phyloP scores from a whole-genome alignment of 1,284 basidiomycete genomes.

The Ceratobasidium papillatum region DNA sequence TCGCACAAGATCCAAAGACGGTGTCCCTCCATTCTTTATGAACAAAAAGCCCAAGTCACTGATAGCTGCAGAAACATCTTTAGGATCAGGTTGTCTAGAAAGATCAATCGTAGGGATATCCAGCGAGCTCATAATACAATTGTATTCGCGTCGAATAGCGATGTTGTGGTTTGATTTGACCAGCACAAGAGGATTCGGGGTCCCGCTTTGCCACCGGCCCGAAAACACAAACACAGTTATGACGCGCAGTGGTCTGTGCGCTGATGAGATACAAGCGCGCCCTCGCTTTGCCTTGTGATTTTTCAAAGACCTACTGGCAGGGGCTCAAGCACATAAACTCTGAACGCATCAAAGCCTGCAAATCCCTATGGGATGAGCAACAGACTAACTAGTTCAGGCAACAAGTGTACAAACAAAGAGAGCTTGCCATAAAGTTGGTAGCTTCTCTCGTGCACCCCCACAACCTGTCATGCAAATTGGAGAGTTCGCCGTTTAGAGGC shows the following conservation, averaged over 20 bases:
- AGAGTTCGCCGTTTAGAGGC: not conserved
- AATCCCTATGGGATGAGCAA: not conserved
- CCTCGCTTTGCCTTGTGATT: too few species aligned
- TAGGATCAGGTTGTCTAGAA: conserved; percentile 24
- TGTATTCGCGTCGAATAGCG: not conserved
- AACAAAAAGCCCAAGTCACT: conserved; percentile 42
- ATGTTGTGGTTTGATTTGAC: not conserved
- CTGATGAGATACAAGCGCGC: conserved; percentile 10
- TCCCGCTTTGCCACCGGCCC: not conserved
- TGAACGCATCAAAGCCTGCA: too few species aligned
- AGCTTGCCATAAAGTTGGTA: not conserved
- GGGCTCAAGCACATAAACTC: too few species aligned
- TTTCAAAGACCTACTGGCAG: too few species aligned
- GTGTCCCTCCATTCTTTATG: conserved; percentile 31
- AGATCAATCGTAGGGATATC: conserved; percentile 42
- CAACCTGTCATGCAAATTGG: not conserved
- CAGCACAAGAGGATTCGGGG: conserved; percentile 3
- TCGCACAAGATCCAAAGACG: conserved; percentile 29
- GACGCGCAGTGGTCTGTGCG: conserved; percentile 31
- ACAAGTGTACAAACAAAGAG: not conserved
- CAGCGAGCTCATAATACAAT: not conserved
- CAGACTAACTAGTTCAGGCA: conserved; percentile 1
- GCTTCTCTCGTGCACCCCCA: not conserved
- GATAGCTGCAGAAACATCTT: conserved; percentile 37
- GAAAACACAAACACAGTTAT: not conserved